These are phyloP conservation scores for Microbotryomycetes sp. DNA, from an alignment of 1,284 basidiomycete genomes.

Conservation along the genomic window DNA sequence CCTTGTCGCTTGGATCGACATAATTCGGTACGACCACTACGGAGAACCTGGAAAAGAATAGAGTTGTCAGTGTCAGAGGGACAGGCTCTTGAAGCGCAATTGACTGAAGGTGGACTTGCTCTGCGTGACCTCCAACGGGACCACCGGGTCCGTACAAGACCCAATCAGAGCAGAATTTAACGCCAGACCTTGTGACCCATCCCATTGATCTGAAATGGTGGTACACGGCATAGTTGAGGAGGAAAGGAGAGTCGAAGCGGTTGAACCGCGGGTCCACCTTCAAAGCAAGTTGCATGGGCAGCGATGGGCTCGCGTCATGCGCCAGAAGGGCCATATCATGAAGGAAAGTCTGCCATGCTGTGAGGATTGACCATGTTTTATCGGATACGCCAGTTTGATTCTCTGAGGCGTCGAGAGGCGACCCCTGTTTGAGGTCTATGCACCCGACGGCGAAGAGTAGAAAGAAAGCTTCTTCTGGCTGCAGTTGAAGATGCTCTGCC, in stretches of 20 bases:
- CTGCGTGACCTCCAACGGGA: conserved; percentile 90
- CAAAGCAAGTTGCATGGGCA: conserved; percentile 23
- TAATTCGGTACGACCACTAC: conserved; percentile 83
- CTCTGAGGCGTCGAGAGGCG: neutral
- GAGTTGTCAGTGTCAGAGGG: no score
- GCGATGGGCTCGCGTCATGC: conserved; percentile 29
- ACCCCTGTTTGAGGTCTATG: conserved; percentile 6
- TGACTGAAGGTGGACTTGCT: conserved; percentile 52
- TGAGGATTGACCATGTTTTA: conserved; percentile 22
- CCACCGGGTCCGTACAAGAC: conserved; percentile 73
- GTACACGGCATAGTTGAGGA: conserved; percentile 83
- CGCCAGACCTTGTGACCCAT: conserved; percentile 93
- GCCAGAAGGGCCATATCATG: conserved; percentile 2
- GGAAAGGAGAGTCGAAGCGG: conserved; percentile 53
- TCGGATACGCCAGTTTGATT: no score
- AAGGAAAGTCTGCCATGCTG: conserved; percentile 14
- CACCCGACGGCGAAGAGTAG: conserved; percentile 44
- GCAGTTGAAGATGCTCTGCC: conserved; percentile 86
- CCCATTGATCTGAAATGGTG: conserved; percentile 95
- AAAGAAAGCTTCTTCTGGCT: conserved; percentile 87
- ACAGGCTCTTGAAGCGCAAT: neutral
- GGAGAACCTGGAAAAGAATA: conserved; percentile 62
- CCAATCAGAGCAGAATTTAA: conserved; percentile 96
- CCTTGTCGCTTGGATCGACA: conserved; percentile 65
- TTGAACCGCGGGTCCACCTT: conserved; percentile 14